phyloP scores from a whole-genome alignment of 192 early-diverging fungal genomes.

The Chytriomyces sp. region DNA sequence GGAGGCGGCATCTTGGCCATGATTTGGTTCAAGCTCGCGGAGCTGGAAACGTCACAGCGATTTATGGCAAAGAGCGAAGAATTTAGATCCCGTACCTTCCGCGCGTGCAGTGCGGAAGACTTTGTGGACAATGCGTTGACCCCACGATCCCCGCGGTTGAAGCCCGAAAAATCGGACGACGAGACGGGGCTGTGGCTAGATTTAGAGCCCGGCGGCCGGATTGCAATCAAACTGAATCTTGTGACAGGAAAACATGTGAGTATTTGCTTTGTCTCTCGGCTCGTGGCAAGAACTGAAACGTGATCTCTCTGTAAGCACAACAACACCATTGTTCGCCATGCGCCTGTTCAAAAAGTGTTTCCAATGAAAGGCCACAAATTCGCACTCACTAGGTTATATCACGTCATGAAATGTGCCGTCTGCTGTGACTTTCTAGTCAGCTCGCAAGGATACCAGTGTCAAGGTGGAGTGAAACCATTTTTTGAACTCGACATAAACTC shows the following conservation, averaged over 20 bases:
- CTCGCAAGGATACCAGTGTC: constrained; percentile 89
- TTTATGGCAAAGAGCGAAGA: no score
- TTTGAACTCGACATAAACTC: no score
- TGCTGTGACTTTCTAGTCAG: constrained; percentile 94
- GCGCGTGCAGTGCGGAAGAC: neutral
- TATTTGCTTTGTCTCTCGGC: no score
- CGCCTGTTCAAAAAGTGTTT: constrained; percentile 83
- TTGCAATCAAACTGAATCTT: constrained; percentile 85
- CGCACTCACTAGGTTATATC: constrained; percentile 84
- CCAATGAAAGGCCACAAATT: constrained; percentile 95
- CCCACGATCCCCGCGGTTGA: neutral
- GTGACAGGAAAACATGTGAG: no score
- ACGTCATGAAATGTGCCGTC: constrained; percentile 96
- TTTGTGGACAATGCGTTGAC: neutral
- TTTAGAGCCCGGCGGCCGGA: constrained; percentile 90
- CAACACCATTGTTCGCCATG: constrained; percentile 48
- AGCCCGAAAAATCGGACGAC: no score
- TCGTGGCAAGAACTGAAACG: no score
- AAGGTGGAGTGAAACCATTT: constrained; percentile 63
- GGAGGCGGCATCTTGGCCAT: no score
- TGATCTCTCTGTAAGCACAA: constrained; percentile 20
- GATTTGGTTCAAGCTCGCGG: constrained; percentile 23
- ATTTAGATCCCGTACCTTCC: neutral
- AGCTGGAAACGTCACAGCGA: neutral
- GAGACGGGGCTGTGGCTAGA: constrained; percentile 83